phyloP scores from a whole-genome alignment of 2,329 filamentous ascomycete species.

The Colletotrichum sp. region DNA sequence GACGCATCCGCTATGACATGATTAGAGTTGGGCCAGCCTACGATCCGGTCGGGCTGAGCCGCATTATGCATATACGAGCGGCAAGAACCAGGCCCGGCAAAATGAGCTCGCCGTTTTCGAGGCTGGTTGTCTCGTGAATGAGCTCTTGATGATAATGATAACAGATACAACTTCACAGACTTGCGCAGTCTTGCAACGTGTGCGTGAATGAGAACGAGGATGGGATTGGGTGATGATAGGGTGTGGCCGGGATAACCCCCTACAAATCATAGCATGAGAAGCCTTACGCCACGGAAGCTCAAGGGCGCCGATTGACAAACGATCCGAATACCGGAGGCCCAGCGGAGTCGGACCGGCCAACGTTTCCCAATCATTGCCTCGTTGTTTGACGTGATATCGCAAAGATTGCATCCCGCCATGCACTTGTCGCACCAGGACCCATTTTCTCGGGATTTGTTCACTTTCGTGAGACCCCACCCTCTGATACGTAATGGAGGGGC shows the following conservation, averaged over 20 bases:
- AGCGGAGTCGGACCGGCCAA: not conserved
- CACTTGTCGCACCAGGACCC: slow-evolving; percentile 18
- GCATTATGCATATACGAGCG: slow-evolving; percentile 11
- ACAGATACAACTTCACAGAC: not conserved
- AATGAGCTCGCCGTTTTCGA: not conserved
- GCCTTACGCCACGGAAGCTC: not conserved
- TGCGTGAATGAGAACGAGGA: not conserved
- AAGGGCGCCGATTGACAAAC: not conserved
- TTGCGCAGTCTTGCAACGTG: not conserved
- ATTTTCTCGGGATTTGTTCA: slow-evolving; percentile 13
- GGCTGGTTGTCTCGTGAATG: not conserved
- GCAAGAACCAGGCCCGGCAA: not conserved
- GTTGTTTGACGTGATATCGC: slow-evolving; percentile 5
- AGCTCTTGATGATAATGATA: slow-evolving; percentile 21
- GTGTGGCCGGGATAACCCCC: not conserved
- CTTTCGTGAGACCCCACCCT: slow-evolving; percentile 3
- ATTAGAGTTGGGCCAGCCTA: not conserved
- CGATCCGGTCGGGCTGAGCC: not conserved
- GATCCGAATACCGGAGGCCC: slow-evolving; percentile 1
- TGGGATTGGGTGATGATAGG: not conserved
- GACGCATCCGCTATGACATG: slow-evolving; percentile 17
- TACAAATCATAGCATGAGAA: not conserved
- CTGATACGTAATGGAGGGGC: slow-evolving; percentile 11
- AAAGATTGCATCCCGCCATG: slow-evolving; percentile 5
- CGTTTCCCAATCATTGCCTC: not conserved